Evolutionary conservation across 192 early-diverging fungal species (phyloP), one percentile per base, ranked within the genome.

Genomic region (Thamnidium elegans): DNA sequence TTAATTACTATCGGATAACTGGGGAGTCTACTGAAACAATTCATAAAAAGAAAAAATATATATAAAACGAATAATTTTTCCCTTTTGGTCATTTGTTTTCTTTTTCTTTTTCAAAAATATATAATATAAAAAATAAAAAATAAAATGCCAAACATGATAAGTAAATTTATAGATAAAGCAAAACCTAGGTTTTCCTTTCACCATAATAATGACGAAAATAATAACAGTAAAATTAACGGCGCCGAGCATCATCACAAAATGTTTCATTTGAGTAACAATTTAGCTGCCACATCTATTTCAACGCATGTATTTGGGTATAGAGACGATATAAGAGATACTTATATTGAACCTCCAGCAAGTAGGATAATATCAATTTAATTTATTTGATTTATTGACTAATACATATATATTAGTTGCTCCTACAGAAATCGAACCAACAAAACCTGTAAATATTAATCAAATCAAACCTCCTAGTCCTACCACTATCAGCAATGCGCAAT

Each of bases 161-260:
- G 48, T 45, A 65, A 54, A 65, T 45, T 65, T 1, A 53, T 65
- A 7, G 63, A 65, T 17, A 65, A 65, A 55, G 63, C 52, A 44
- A 65, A 65, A 21, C 36, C 63, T 2, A 32, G 8, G 31, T 55
- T 63, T 15, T 50, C 61, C 5, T 34, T 63, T 17, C 15, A 31
- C 14, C n/a, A 63, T 23, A 26, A 13, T 34, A 31, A 26, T 23
- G 7, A 36, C 3, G 32, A 34, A 31, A 8, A 55, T 32, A 7
- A 55, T 32, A 55, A 2, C 23, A 15, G 13, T 14, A 31, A 11
- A 55, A 5, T 31, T 13, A 31, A 23, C 23, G 13, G 30, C 23
- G 34, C 7, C 7, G 30, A 55, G 36, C 36, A 39, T 39, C 26
- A 26, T 39, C 36, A 39, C 9, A 39, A 39, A 39, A 19, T 39